phyloP scores from a whole-genome alignment of 2,329 filamentous ascomycete species.

The Colletotrichum coccodes region DNA sequence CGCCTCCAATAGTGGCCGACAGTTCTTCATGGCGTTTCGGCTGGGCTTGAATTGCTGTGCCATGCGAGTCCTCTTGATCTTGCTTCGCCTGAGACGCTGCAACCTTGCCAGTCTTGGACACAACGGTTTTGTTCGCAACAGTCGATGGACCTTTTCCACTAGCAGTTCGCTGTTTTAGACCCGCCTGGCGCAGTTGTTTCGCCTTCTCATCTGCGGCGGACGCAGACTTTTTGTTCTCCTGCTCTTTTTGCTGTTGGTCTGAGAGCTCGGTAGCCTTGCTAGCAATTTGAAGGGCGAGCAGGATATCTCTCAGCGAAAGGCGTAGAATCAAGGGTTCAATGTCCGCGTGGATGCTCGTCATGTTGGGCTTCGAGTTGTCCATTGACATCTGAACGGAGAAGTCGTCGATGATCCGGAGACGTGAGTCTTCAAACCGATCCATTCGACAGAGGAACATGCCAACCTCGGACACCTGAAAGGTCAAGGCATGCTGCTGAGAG shows the following conservation, averaged over 20 bases:
- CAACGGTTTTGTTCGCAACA: slow-evolving; percentile 52
- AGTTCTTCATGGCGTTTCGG: slow-evolving; percentile 75
- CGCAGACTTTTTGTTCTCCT: slow-evolving; percentile 50
- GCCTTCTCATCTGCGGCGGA: slow-evolving; percentile 63
- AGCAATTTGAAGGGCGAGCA: slow-evolving; percentile 92
- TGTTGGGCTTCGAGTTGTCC: slow-evolving; percentile 71
- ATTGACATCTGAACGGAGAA: slow-evolving; percentile 93
- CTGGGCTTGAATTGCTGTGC: slow-evolving; percentile 30
- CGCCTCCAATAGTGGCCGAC: slow-evolving; percentile 85
- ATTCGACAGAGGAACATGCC: slow-evolving; percentile 99
- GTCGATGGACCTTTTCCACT: slow-evolving; percentile 67
- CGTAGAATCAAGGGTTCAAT: slow-evolving; percentile 92
- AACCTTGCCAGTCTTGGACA: slow-evolving; percentile 45
- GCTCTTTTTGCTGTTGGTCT: slow-evolving; percentile 66
- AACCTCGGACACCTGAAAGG: slow-evolving; percentile 90
- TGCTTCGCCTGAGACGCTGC: slow-evolving; percentile 40
- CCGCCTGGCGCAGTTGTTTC: slow-evolving; percentile 60
- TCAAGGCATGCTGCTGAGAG: slow-evolving; percentile 93
- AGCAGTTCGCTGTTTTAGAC: slow-evolving; percentile 64
- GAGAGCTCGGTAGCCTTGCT: slow-evolving; percentile 91
- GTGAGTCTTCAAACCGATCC: slow-evolving; percentile 94
- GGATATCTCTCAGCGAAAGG: slow-evolving; percentile 91
- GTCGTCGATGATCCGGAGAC: slow-evolving; percentile 93
- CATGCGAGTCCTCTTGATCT: slow-evolving; percentile 11
- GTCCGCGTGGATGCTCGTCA: slow-evolving; percentile 85